Base-by-base conservation (phyloP, 2,329 filamentous ascomycete species). In the Fonsecaea pugnacius region DNA sequence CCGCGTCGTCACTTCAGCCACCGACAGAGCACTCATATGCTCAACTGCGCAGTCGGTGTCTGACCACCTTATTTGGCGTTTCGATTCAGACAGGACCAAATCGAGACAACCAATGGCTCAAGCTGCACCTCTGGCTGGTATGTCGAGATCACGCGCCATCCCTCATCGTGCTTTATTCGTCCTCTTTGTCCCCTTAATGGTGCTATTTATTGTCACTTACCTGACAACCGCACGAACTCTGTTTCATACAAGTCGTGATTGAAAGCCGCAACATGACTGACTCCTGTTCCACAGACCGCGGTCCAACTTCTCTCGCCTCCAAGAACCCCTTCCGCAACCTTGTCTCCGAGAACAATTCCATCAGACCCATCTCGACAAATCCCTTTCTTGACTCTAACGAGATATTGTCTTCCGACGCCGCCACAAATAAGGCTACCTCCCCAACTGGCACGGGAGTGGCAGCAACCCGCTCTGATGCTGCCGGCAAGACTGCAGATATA, bases 331-430 rank as follows among this genome's bases (percentile, higher is more conserved):
- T 83, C 65, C 76, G 81, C 70, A 82, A 81, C 67, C 79, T 78
- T 62, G 75, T 79, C 18, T 67, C 78, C 48, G 70, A 71, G 10
- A 61, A 51, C 52, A 73, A 75, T 59, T 72, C 67, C 55, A 64
- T 67, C 60, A 74, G 70, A 48, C 75, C 78, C 61, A 75, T 80
- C 67, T 87, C 85, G 58, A 85, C 83, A 52, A 89, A 89, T 70
- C 87, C 87, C 30, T 89, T 89, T 72, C 77, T 89, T 59, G 84
- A 84, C 72, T 78, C 79, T 30, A 72, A 72, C 6, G 79, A 81
- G 51, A 57, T 68, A 21, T 43, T 32, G 46, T 62, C 54, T 21
- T 18, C 59, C 8, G 58, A 55, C 32, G n/a, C n/a, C 65, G 64
- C 57, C 58, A 30, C 27, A 6, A 67, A 18, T 57, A 67, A 36